Evolutionary conservation across 352 stramenopile genomes (phyloP), one percentile per base, ranked within the genome.

Genomic region (Globisporangium heterothallicum): DNA sequence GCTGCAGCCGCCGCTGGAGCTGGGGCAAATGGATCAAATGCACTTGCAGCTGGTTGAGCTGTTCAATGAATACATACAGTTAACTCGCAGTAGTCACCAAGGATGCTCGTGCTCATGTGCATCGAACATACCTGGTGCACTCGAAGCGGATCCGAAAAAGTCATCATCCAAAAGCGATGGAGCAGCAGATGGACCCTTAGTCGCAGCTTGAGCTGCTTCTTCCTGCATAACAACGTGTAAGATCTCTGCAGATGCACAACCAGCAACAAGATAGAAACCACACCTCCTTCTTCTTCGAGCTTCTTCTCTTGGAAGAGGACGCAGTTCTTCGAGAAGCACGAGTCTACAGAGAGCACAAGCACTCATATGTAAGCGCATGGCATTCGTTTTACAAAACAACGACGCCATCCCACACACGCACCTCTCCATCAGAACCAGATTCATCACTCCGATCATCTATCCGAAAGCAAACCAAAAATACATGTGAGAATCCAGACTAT

Each of bases 201-300:
- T 65, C 41, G 63, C 44, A 25, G 67, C 41, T 25, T 72, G 66
- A 19, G 54, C 49, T 44, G 70, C 64, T 14, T 66, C 55, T 48
- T 81, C 66, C 49, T 88, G 46, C 16, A 64, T 16, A 56, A 44
- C 25, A 30, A 49, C 6, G 14, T 53, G 21, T 46, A 19, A 38
- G 42, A 53, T 22, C 21, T 38, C n/a, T 16, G 5, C n/a, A n/a
- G 32, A 18, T 38, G 6, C 8, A 4, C 32, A 38, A 42, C 9
- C 9, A n/a, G 40, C 22, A 40, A 57, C 14, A 38, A 9, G 4
- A 5, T 30, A 22, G 8, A 5, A 30, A 7, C 30, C 51, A 6
- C 44, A 86, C 80, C 55, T 91, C 73, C 68, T 89, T 86, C 63
- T 88, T 93, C 55, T 80, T 83, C n/a, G 74, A 70, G 19, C 55